Conservation (phyloP, 2,329 filamentous ascomycete genomes). For the Colletotrichum abscissum region DNA sequence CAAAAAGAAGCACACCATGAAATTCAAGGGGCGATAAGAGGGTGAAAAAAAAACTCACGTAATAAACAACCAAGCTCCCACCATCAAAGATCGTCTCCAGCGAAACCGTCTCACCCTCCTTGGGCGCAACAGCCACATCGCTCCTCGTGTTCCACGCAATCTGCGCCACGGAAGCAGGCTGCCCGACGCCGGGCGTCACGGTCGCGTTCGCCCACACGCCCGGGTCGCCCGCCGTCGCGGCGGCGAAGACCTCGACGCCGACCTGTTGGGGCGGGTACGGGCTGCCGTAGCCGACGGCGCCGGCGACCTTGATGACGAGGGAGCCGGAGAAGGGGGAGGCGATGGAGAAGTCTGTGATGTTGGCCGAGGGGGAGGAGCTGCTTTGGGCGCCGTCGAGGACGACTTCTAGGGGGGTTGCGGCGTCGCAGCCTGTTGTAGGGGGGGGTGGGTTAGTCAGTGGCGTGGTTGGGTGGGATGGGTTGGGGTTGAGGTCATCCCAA, state of each 20-base stretch:
- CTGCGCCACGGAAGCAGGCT: not conserved
- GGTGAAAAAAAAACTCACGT: not conserved
- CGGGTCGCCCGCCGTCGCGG: not conserved
- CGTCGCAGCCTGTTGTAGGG: slow-evolving; percentile 1
- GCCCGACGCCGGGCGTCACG: not conserved
- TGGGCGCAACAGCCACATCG: not conserved
- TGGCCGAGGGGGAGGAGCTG: not conserved
- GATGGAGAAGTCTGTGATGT: slow-evolving; percentile 18
- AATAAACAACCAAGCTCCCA: slow-evolving; percentile 14
- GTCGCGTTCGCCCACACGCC: slow-evolving; percentile 20
- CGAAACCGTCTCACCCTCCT: not conserved
- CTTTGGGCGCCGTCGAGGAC: not conserved
- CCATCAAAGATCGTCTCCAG: not conserved
- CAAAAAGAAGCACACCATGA: too few species aligned
- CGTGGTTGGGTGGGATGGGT: not conserved
- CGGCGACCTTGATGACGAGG: slow-evolving; percentile 14
- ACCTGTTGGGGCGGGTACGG: slow-evolving; percentile 16
- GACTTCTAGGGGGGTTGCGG: not conserved
- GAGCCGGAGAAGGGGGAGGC: not conserved
- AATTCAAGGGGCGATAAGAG: too few species aligned
- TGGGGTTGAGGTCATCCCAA: not conserved
- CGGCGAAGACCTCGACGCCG: not conserved
- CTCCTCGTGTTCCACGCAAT: slow-evolving; percentile 13
- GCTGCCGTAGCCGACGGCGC: slow-evolving; percentile 6
- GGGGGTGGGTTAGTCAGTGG: not conserved